A percentile compares a stretch with the other conserved stretches of the same genome.
These are phyloP conservation scores for Schwanniomyces yamadae DNA, from an alignment of 805 yeast genomes.

Conservation along the genomic window DNA sequence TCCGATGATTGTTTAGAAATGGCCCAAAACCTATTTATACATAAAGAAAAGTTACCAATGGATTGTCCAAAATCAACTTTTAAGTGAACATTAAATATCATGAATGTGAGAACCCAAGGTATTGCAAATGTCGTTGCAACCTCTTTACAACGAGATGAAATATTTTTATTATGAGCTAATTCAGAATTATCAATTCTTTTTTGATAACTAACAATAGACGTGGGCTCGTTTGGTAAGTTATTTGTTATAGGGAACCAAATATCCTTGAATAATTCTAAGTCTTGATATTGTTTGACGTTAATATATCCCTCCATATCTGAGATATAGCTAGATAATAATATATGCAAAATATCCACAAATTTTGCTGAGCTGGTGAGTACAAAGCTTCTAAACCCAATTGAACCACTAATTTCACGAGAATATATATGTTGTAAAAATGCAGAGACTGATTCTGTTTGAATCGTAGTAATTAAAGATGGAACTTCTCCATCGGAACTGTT, in stretches of 20 bases:
- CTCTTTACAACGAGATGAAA: slow-evolving; percentile 49
- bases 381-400: slow-evolving; percentile 47
- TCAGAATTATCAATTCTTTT: slow-evolving; percentile 6
- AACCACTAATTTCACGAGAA: slow-evolving; percentile 86
- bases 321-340: slow-evolving; percentile 52
- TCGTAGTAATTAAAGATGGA: slow-evolving; percentile 38
- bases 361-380: slow-evolving; percentile 50
- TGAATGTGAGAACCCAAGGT: slow-evolving; percentile 70
- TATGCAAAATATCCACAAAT: slow-evolving; percentile 37
- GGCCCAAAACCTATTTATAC: slow-evolving; percentile 63
- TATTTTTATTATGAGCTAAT: slow-evolving; percentile 31
- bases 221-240: slow-evolving; percentile 9
- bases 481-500: slow-evolving; percentile 49
- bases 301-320: slow-evolving; percentile 60
- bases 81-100: slow-evolving; percentile 51
- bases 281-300: slow-evolving; percentile 84
- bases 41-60: slow-evolving; percentile 61
- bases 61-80: slow-evolving; percentile 81
- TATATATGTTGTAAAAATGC: slow-evolving; percentile 86
- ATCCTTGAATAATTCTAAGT: slow-evolving; percentile 76
- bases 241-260: slow-evolving; percentile 83
- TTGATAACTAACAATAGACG: background rate
- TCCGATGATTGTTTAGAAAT: slow-evolving; percentile 62
- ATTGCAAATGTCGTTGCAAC: slow-evolving; percentile 63
- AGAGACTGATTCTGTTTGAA: slow-evolving; percentile 53